A percentile compares a stretch with the other conserved stretches of the same genome.
Conservation (phyloP, 305 asterid genomes). For the Fraxinus floribunda region DNA sequence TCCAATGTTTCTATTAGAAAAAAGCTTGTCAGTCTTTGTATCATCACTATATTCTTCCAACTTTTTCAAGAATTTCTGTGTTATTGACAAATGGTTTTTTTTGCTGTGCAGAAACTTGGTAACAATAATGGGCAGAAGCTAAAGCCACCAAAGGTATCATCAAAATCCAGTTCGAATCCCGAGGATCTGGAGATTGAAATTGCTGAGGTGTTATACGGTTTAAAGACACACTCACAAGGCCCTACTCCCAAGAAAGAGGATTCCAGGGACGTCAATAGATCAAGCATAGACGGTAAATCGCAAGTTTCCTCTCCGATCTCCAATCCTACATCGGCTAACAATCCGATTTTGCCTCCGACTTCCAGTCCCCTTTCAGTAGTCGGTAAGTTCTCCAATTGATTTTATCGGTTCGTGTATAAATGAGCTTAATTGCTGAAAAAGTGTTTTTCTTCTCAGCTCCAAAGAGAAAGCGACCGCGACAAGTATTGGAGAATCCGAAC, state of each 20-base stretch:
- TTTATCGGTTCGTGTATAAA: background rate
- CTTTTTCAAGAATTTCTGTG: background rate
- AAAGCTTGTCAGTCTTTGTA: constrained; percentile 64
- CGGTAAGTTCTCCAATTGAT: constrained; percentile 45
- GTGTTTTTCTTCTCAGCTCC: constrained; percentile 29
- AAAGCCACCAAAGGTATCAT: constrained; percentile 67
- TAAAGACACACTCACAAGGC: constrained; percentile 80
- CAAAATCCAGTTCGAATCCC: constrained; percentile 61
- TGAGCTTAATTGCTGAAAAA: background rate
- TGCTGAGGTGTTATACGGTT: constrained; percentile 80
- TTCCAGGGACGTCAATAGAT: constrained; percentile 60
- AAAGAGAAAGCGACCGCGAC: constrained; percentile 70
- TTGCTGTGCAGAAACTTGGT: constrained; percentile 50
- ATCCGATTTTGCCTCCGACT: constrained; percentile 35
- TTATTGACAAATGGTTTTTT: background rate
- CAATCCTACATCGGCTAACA: constrained; percentile 41
- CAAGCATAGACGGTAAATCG: constrained; percentile 54
- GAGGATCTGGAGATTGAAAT: constrained; percentile 95
- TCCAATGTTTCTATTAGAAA: constrained; percentile 67
- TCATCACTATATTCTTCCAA: background rate
- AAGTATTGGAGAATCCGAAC: constrained; percentile 58
- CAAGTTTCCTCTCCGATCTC: constrained; percentile 69
- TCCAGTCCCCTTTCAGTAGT: constrained; percentile 61
- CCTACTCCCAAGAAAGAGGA: constrained; percentile 76
- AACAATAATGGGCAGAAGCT: constrained; percentile 53